Evolutionary conservation across 768 basidiomycete species (phyloP).

Genomic region (Trametes meyenii): DNA sequence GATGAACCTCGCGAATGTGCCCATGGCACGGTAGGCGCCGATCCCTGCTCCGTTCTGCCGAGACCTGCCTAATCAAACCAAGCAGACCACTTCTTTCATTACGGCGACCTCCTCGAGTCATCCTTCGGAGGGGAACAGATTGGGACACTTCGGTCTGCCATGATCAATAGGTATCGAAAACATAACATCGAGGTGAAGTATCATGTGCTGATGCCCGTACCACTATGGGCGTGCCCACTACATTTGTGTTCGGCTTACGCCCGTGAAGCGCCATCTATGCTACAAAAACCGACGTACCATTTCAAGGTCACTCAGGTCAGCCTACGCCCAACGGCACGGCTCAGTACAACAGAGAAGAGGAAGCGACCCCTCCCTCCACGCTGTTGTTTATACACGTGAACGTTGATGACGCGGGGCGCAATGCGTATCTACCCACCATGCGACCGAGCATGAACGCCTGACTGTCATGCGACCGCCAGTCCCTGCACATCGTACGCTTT

Average conservation of each 20-base stretch:
- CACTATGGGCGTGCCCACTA: neutral
- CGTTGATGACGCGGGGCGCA: neutral
- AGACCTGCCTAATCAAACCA: neutral
- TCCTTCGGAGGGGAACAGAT: neutral
- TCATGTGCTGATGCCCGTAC: constrained; percentile 5
- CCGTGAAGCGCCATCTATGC: neutral
- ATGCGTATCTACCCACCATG: neutral
- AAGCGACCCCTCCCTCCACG: constrained; percentile 14
- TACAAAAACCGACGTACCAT: neutral
- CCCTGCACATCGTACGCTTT: neutral
- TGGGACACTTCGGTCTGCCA: neutral
- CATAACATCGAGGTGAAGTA: neutral
- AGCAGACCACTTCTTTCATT: neutral
- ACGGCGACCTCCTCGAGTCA: constrained; percentile 2
- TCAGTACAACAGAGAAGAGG: neutral
- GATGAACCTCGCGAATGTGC: neutral
- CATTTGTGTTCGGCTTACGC: neutral
- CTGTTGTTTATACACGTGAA: constrained; percentile 9
- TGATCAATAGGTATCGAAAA: neutral
- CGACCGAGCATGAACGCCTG: constrained; percentile 6
- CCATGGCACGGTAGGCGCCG: neutral
- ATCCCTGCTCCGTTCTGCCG: neutral
- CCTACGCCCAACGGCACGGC: neutral
- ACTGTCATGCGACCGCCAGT: neutral
- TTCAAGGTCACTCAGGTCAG: neutral